Base-by-base conservation (phyloP, 2,329 filamentous ascomycete species). In the Aspergillus sp. region DNA sequence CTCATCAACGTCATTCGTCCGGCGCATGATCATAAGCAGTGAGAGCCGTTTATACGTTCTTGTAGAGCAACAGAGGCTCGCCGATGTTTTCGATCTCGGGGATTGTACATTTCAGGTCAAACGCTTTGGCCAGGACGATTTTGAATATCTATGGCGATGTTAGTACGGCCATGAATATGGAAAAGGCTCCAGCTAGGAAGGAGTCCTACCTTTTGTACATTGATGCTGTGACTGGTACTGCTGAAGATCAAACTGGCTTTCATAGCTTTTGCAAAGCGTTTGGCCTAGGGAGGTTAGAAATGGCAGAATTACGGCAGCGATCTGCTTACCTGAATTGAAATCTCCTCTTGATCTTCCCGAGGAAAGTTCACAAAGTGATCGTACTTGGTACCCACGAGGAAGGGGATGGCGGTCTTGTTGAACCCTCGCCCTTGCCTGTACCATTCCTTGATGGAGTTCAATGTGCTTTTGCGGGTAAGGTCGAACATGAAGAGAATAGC, bases 401-500 rank as follows among this genome's bases (percentile, higher is more conserved):
- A 97, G 0, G 95, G 95, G 69, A 99, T 99, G n/a, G 95, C 95
- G 15, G 95, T 99, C 84, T 99, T 99, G 85, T 99, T 99, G 84
- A 99, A 99, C 25, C 95, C 95, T 66, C 95, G 87, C 52, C 95
- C 95, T 80, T 99, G 95, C 59, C 95, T 87, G 76, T 99, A 99
- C 95, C 95, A 99, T 77, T 99, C 95, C 83, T 99, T 99, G 84
- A 99, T 98, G 72, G 92, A 97, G 81, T 99, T 99, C 69, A 99
- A 84, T 0, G 95, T 99, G 80, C 93, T 97, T 84, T 99, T 99
- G 69, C 95, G 87, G 31, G 95, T 99, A 68, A 99, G 83, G 77
- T 99, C 95, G 77, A 99, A 99, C 95, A 99, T 99, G 87, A 99
- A 99, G 47, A 99, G 85, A 68, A 99, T 98, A 54, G 95, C 95